Evolutionary conservation across 345 rosid species (phyloP), one percentile per base, ranked within the genome.

Genomic region (Pugionium dolabratum): DNA sequence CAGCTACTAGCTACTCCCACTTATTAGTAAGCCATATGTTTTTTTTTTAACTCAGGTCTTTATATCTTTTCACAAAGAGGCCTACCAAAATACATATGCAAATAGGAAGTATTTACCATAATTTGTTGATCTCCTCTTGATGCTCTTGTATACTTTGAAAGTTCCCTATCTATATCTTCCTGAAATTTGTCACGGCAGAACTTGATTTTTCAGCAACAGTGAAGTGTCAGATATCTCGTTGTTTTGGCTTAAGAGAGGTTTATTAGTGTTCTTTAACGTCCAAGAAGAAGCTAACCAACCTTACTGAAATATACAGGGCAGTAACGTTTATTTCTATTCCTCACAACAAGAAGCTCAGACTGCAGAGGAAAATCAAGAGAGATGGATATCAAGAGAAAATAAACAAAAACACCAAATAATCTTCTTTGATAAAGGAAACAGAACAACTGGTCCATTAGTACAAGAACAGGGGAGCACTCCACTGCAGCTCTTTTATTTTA

Each of bases 221-320:
- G 1, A 9, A 39, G 46, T 6, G 45, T 31, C 3, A 11, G 11
- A 4, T 42, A 34, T 6, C 34, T 50, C 9, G 9, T 25, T 1
- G 4, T 49, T 28, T 47, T 67, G 58, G 33, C 1, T 54, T 39
- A 4, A 2, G 30, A 62, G 66, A 6, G 26, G 31, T 32, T n/a
- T 67, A 37, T 10, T 27, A 46, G 34, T 32, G 47, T 39, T 47
- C 1, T 37, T 37, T 28, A 4, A 28, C 26, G 36, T 27, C 59
- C 6, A 1, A 11, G 54, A 26, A 62, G 64, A 71, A 67, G 69
- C 76, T 46, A 65, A 92, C 98, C 85, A 72, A 92, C 98, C 97
- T 93, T 93, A 68, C 86, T 87, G 82, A 93, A 93, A 81, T 88
- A 93, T 73, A 93, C 69, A 8, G 97, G 98, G 82, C 87, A 88